A percentile compares a stretch with the other conserved stretches of the same genome.
Conservation (phyloP, 768 basidiomycete species). For the Tremella mesenterica region DNA sequence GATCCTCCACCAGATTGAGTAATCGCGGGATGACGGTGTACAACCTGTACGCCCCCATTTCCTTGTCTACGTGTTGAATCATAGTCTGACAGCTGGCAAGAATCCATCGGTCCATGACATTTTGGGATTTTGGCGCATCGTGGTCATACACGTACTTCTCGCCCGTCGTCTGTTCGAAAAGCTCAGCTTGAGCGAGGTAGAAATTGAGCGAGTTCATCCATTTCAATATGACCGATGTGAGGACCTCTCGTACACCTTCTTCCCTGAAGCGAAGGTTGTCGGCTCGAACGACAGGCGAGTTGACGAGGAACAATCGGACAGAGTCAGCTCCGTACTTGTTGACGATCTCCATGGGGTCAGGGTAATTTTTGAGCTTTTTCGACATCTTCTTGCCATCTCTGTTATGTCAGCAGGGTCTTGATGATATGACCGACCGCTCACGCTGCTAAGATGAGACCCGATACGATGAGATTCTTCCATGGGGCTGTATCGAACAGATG, state of each 20-base stretch:
- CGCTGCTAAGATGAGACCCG: conserved; percentile 90
- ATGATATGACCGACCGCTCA: conserved; percentile 47
- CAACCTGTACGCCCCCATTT: conserved; percentile 90
- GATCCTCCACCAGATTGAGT: conserved; percentile 82
- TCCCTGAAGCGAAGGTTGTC: conserved; percentile 97
- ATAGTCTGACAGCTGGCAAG: conserved; percentile 95
- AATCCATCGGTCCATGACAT: conserved; percentile 99
- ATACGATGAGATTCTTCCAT: conserved; percentile 96
- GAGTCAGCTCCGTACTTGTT: conserved; percentile 92
- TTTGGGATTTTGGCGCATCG: conserved; percentile 70
- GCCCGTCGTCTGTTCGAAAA: conserved; percentile 71
- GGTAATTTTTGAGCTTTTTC: conserved; percentile 93
- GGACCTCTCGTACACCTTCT: conserved; percentile 92
- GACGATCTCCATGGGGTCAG: conserved; percentile 85
- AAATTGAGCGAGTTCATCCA: conserved; percentile 99
- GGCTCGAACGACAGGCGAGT: conserved; percentile 95
- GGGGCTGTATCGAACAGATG: conserved; percentile 88
- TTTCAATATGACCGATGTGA: conserved; percentile 90
- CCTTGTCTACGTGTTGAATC: conserved; percentile 78
- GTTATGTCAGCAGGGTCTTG: conserved; percentile 1
- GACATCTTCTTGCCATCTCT: conserved; percentile 99
- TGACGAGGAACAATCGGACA: conserved; percentile 94
- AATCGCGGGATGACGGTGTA: conserved; percentile 96
- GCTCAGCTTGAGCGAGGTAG: conserved; percentile 87
- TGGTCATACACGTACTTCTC: conserved; percentile 76